Evolutionary conservation across 2,329 filamentous ascomycete genomes (phyloP), one percentile per base, ranked within the genome.

Genomic region (Fusarium pseudoanthophilum): DNA sequence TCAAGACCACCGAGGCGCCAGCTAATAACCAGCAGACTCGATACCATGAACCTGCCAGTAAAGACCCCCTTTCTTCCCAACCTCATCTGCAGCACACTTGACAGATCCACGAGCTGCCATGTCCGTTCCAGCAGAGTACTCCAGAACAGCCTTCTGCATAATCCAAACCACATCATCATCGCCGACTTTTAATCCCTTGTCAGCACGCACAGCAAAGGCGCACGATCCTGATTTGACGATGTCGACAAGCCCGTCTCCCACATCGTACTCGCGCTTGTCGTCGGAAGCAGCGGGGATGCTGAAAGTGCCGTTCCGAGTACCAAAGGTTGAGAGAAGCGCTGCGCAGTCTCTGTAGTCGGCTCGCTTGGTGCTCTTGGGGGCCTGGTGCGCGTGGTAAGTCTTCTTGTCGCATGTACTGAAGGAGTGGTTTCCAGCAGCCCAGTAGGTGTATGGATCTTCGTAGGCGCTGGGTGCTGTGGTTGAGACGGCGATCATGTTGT

Each of bases 271-370:
- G n/a, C 57, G 40, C 24, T 60, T 42, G 56, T 64, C 71, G n/a
- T 74, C 55, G 40, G 58, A 42, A 16, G 61, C 56, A 55, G 48
- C 43, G 7, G 71, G 64, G 57, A 82, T 59, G 55, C 53, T 62
- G 49, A 82, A 82, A 20, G 77, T 80, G n/a, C 80, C 80, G 45
- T 80, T 82, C 42, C 71, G 63, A 18, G 67, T 67, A 7, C 72
- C 72, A 75, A 79, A 81, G 4, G 69, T 64, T 55, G 79, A 81
- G 63, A 78, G 78, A 6, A 82, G 75, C 9, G 79, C 75, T 26
- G 79, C 79, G 42, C 80, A 82, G 57, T 77, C 72, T 21, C 72
- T 69, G 75, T 78, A 82, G 69, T 80, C 67, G 56, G 80, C 80
- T 34, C 78, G 74, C 28, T 67, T 67, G 34, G 60, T 60, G 51